These are phyloP conservation scores for Plasmopara viticola DNA, from an alignment of 352 stramenopile species.

Conservation along the genomic window DNA sequence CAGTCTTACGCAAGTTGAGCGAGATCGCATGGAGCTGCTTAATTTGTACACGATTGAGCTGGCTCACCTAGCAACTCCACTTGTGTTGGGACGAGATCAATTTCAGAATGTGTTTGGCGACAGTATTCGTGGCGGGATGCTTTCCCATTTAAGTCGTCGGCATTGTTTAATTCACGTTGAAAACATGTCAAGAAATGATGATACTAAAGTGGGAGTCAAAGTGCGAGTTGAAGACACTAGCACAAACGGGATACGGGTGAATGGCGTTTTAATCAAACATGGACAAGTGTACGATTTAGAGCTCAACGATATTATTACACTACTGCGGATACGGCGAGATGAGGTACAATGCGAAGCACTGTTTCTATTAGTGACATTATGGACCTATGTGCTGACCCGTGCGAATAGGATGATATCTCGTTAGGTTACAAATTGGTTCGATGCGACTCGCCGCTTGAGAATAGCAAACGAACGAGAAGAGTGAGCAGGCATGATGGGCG, in stretches of 20 bases:
- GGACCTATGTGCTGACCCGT: not conserved
- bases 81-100: conserved; percentile 41
- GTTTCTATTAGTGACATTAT: not conserved
- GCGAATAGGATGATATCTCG: conserved; percentile 36
- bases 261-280: conserved; percentile 45
- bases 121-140: conserved; percentile 47
- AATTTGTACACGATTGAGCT: conserved; percentile 45
- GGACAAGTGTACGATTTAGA: conserved; percentile 36
- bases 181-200: conserved; percentile 18
- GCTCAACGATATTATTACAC: conserved; percentile 49
- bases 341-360: conserved; percentile 24
- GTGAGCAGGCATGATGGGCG: conserved; percentile 30
- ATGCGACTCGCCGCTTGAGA: conserved; percentile 7
- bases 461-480: conserved; percentile 8
- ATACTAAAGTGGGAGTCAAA: conserved; percentile 30
- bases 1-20: conserved; percentile 37
- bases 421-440: conserved; percentile 37
- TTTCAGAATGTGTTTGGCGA: conserved; percentile 66
- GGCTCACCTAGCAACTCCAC: conserved; percentile 22
- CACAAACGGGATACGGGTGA: conserved; percentile 62
- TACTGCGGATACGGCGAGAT: conserved; percentile 42
- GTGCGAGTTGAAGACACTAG: conserved; percentile 65
- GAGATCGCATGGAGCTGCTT: conserved; percentile 37
- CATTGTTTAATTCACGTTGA: conserved; percentile 64
- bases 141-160: conserved; percentile 47